Base-by-base conservation (phyloP, 2,329 filamentous ascomycete species). In the Diaporthe vaccinii region DNA sequence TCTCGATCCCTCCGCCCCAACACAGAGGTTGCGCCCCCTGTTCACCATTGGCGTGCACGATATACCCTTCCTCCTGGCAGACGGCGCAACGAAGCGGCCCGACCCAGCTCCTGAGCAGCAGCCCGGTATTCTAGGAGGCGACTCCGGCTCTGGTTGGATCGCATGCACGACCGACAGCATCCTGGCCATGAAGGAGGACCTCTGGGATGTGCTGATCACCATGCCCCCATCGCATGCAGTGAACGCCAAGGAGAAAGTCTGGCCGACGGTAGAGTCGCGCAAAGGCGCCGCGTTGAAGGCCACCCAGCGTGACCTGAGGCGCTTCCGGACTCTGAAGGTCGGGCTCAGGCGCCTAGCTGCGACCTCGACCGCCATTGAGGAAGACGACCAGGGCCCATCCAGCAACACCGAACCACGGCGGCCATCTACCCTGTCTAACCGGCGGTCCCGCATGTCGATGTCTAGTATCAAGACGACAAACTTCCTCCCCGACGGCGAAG, bases 111-210 rank as follows among this genome's bases (percentile, higher is more conserved):
- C 62, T 71, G 39, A 75, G 44, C 75, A 76, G 44, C 55, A 49
- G 8, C 51, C 70, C 3, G 74, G 76, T 55, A 61, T 77, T 8
- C 28, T 84, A 22, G 83, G 84, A 49, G 88, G 87, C 34, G 88
- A 91, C 57, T 82, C 84, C 34, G 88, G 88, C 44, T 85, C 89
- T 20, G 94, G 95, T 53, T 99, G 96, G 95, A 93, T 98, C 75
- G 97, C 96, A 17, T 98, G 96, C 83, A 98, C 96, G 4, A 98
- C 96, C 2, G 97, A 99, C 84, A 96, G 94, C 81, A 97, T 99
- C 75, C 89, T 99, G 20, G 92, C 91, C 62, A 93, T 95, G 84
- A 98, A 98, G 85, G 91, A 92, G 69, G 90, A 93, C 2, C 90
- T 99, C 3, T 98, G 95, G 88, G 97, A 99, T 82, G 89, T 98